Evolutionary conservation across 2,329 filamentous ascomycete species (phyloP), one percentile per base, ranked within the genome.

Genomic region (Colletotrichum nymphaeae): DNA sequence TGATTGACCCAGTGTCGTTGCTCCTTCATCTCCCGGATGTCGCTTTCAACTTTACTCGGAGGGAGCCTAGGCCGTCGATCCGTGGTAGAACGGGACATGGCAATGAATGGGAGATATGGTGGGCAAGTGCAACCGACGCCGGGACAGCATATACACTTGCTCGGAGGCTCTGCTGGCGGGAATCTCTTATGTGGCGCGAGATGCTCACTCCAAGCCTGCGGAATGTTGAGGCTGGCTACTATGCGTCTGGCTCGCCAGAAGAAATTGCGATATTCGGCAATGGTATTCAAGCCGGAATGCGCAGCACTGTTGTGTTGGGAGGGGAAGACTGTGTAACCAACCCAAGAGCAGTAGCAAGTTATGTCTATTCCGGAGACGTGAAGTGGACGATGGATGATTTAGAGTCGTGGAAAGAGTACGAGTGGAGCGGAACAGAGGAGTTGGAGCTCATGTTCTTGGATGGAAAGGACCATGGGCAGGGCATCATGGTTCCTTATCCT

Each of bases 161-260:
- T 0, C 84, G 92, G 3, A 88, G 91, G 76, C 93, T 94, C 81
- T 93, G 93, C 82, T 94, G 93, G 93, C 86, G 86, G 26, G 88
- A 94, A 76, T 93, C 92, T 74, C 89, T 93, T 35, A 82, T 93
- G 9, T 94, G 93, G 92, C 90, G 89, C 75, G 90, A 93, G 59
- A 90, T 93, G 75, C 80, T 94, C 58, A 72, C 70, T 16, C 70
- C 70, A 3, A 63, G 70, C 19, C 26, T 46, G 42, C 70, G 70
- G 12, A 32, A 49, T 19, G 55, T 52, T 8, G 70, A 72, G 16
- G 24, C 32, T 6, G 70, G 70, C 8, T 69, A 69, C 53, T 69
- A 72, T 35, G 70, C 70, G 5, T 72, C 70, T 3, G 59, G 59
- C 2, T 72, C 70, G 1, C 49, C 59, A 4, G 62, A 64, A 57